Percentiles rank a stretch among this genome's conserved stretches.
Evolutionary conservation across 2,329 filamentous ascomycete genomes (phyloP).

Genomic region (Aspergillus sojae): DNA sequence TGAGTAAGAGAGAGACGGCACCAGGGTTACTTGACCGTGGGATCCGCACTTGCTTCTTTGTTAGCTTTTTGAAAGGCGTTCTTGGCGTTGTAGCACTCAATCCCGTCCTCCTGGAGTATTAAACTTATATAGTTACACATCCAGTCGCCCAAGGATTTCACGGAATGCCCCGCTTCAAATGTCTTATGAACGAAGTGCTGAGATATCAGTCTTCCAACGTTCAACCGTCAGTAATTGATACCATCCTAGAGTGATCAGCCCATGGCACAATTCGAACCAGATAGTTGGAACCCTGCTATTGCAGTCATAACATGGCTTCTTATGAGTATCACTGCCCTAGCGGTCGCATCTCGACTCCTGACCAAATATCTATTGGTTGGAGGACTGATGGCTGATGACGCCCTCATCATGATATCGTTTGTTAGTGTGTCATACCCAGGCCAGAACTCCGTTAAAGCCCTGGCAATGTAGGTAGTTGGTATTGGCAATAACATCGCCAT

Average conservation of each 20-base stretch:
- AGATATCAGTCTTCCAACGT: neutral
- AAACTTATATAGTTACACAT: neutral
- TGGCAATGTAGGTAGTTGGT: too few species aligned
- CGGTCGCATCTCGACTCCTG: slow-evolving; percentile 21
- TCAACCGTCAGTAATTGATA: neutral
- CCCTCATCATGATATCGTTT: neutral
- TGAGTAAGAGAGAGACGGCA: neutral
- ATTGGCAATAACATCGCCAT: too few species aligned
- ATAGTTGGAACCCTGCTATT: slow-evolving; percentile 24
- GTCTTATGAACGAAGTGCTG: neutral
- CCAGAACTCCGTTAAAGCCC: too few species aligned
- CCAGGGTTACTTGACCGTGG: neutral
- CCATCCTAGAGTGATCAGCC: too few species aligned
- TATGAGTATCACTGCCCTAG: slow-evolving; percentile 19
- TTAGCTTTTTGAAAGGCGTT: neutral
- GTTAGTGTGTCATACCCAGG: too few species aligned
- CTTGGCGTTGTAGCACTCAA: neutral
- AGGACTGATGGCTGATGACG: slow-evolving; percentile 23
- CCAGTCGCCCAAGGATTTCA: neutral
- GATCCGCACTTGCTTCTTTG: neutral
- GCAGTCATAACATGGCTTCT: slow-evolving; percentile 27
- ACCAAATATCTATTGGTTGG: slow-evolving; percentile 26
- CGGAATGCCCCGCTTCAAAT: neutral
- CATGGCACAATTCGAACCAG: slow-evolving; percentile 22
- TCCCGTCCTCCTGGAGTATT: neutral